Conservation (phyloP, 1,284 basidiomycete species). For the Phenoliferia sp. region DNA sequence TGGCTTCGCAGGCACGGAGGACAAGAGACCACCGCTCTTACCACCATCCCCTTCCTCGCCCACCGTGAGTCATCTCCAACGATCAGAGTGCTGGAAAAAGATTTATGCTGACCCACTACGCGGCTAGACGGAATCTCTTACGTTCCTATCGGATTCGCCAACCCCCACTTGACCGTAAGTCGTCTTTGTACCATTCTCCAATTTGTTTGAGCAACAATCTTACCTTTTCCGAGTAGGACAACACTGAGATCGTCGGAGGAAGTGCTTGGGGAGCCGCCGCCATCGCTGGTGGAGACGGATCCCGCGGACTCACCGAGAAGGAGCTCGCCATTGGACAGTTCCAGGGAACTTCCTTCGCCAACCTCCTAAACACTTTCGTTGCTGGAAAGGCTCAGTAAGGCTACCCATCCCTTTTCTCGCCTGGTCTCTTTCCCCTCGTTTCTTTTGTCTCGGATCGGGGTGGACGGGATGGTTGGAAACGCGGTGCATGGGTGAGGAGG, state of each 20-base stretch:
- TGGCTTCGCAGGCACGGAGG: conserved; percentile 42
- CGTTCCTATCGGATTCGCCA: conserved; percentile 49
- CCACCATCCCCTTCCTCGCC: conserved; percentile 63
- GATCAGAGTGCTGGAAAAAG: too few species aligned
- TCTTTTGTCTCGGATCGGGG: neutral
- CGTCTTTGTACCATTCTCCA: conserved; percentile 53
- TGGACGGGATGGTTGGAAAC: neutral
- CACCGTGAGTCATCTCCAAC: conserved; percentile 73
- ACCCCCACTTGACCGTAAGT: conserved; percentile 54
- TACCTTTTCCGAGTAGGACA: neutral
- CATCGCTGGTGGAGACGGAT: conserved; percentile 59
- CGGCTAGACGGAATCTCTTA: too few species aligned
- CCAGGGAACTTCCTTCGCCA: conserved; percentile 58
- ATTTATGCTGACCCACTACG: too few species aligned
- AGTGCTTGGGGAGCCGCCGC: conserved; percentile 57
- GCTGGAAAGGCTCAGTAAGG: conserved; percentile 33
- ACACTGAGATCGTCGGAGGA: conserved; percentile 55
- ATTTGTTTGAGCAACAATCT: conserved; percentile 60
- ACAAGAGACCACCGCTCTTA: conserved; percentile 56
- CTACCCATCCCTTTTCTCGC: neutral
- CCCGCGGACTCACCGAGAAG: conserved; percentile 56
- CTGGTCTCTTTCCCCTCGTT: neutral
- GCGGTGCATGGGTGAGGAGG: neutral
- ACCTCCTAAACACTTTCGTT: conserved; percentile 46
- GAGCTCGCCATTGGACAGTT: conserved; percentile 62